Base-by-base conservation (phyloP, 331 rosid genomes). In the Saraca asoca region DNA sequence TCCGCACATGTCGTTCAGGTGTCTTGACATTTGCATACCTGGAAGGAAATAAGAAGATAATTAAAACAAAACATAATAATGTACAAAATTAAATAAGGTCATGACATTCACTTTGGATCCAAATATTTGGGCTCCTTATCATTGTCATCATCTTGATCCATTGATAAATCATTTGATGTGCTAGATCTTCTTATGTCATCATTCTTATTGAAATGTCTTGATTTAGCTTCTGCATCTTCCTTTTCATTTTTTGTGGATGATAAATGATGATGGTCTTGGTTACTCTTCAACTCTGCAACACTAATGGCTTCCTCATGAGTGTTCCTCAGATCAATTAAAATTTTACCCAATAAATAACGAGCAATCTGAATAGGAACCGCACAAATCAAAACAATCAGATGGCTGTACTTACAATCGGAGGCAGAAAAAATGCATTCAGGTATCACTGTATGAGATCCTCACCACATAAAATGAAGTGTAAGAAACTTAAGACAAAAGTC, bases 1-100 rank as follows among this genome's bases (percentile, higher is more conserved):
- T 93, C 33, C 98, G 90, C 63, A 93, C 94, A 68, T 89, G 96
- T 67, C 95, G 96, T 44, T 89, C 98, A 2, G 98, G 98, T 5
- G 96, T 79, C 83, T 82, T 93, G 43, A 93, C 98, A 84, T 93
- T 93, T 33, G 98, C 98, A 76, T 93, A 93, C 82, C 98, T 93
- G 72, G 34, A 52, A 42, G 68, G 59, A 60, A 59, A 78, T 15
- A 59, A 65, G 44, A 71, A 37, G n/a, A 80, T 17, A n/a, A 65
- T 62, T 24, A 80, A 57, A 66, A 55, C 12, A 12, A 43, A 29
- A 54, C 31, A 65, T 12, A 52, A 62, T 19, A 48, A 79, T 16
- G 65, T 45, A 49, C 35, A 68, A 46, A 39, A 44, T 61, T 51
- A 80, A 51, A 51, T 44, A 18, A 72, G 66, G 68, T 34, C 50